Evolutionary conservation across 192 early-diverging fungal species (phyloP).

Genomic region (Linnemannia elongata): DNA sequence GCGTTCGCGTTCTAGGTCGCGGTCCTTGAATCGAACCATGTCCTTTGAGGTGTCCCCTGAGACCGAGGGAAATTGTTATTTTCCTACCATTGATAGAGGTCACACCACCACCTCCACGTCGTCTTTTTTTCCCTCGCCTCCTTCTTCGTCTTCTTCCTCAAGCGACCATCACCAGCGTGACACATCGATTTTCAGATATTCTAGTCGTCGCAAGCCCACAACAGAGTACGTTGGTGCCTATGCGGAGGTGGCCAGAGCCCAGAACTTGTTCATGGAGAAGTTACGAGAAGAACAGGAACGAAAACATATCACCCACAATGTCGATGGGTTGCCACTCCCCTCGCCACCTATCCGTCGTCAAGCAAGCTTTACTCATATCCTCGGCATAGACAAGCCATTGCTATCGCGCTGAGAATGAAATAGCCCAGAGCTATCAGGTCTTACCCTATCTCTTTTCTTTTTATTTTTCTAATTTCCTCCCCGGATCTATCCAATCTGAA

Average conservation of each 20-base stretch:
- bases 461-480: not conserved
- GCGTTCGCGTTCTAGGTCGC: not conserved
- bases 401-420: constrained; percentile 12
- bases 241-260: constrained; percentile 13
- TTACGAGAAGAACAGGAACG: constrained; percentile 16
- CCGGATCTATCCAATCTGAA: not conserved
- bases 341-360: constrained; percentile 11
- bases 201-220: not conserved
- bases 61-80: not conserved
- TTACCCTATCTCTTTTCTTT: not conserved
- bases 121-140: not conserved
- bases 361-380: constrained; percentile 20
- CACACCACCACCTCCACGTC: not conserved
- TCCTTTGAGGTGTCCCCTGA: not conserved
- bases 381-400: constrained; percentile 13
- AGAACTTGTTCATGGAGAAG: constrained; percentile 29
- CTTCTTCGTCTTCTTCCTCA: not conserved
- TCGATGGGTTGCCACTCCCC: constrained; percentile 23
- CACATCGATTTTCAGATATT: constrained; percentile 17
- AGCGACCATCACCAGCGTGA: not conserved
- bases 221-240: constrained; percentile 25
- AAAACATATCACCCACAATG: constrained; percentile 25
- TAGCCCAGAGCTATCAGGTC: not conserved
- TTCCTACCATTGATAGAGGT: not conserved
- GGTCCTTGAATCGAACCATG: not conserved